phyloP scores from a whole-genome alignment of 2,329 filamentous ascomycete species.

The Cercospora brassicicola region DNA sequence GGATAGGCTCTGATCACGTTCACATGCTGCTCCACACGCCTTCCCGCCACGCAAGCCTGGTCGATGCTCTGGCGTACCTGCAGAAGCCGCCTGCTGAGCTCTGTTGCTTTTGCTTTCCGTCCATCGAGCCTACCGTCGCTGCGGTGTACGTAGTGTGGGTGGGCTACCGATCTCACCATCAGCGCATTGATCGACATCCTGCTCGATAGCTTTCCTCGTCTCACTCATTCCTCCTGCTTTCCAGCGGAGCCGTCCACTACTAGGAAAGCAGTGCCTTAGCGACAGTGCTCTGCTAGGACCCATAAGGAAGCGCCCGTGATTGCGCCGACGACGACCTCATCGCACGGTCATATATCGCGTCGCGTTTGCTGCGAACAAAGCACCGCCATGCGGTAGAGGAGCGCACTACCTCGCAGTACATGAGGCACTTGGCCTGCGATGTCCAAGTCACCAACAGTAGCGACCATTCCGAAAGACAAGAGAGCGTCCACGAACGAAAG shows the following conservation, averaged over 20 bases:
- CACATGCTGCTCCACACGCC: not conserved
- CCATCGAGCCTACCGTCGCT: not conserved
- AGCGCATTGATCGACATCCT: not conserved
- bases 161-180: not conserved
- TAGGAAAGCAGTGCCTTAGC: not conserved
- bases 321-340: constrained; percentile 14
- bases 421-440: not conserved
- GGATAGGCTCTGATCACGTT: not conserved
- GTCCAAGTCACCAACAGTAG: not conserved
- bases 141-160: not conserved
- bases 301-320: not conserved
- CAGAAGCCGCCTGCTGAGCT: not conserved
- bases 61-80: constrained; percentile 6
- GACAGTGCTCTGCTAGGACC: constrained; percentile 2
- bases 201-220: not conserved
- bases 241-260: not conserved
- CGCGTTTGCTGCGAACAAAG: constrained; percentile 5
- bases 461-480: not conserved
- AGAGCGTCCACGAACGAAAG: not conserved
- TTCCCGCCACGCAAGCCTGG: constrained; percentile 5
- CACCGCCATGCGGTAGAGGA: constrained; percentile 14
- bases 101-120: not conserved
- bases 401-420: not conserved
- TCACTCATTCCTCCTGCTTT: not conserved
- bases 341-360: not conserved